These are phyloP conservation scores for Obba rivulosa DNA, from an alignment of 768 basidiomycete genomes.

Conservation along the genomic window DNA sequence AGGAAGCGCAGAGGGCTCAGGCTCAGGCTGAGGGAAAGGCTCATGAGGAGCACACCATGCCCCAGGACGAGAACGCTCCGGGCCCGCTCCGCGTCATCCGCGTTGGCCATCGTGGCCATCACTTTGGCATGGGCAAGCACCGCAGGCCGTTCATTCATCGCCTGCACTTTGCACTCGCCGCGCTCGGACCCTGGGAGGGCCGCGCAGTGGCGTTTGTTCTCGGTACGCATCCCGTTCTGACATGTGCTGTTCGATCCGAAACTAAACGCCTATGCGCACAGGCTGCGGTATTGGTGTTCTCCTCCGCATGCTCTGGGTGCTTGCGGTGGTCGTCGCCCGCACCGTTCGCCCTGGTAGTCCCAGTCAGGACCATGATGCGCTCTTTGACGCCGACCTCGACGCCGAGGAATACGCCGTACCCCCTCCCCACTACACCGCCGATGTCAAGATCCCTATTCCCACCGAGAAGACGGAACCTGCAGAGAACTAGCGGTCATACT, in stretches of 20 bases:
- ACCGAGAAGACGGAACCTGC: not conserved
- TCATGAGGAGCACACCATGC: not conserved
- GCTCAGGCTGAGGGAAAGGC: no score
- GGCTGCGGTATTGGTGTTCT: conserved; percentile 85
- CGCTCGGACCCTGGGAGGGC: conserved; percentile 80
- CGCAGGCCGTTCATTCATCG: conserved; percentile 48
- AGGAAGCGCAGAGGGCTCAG: not conserved
- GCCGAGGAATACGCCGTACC: conserved; percentile 43
- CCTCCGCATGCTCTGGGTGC: conserved; percentile 74
- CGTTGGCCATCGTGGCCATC: conserved; percentile 16
- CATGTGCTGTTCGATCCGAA: not conserved
- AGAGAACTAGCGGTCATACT: no score
- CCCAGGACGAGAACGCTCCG: not conserved
- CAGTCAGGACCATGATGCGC: conserved; percentile 34
- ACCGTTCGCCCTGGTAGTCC: conserved; percentile 34
- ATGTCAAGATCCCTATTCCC: conserved; percentile 1
- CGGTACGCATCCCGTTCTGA: conserved; percentile 40
- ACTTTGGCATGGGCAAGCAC: conserved; percentile 15
- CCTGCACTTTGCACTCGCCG: conserved; percentile 58
- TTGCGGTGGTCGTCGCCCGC: conserved; percentile 58
- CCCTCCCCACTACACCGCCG: conserved; percentile 51
- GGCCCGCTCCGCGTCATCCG: not conserved
- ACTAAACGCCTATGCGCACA: conserved; percentile 19
- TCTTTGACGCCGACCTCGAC: conserved; percentile 42
- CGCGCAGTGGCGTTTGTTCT: conserved; percentile 79